Evolutionary conservation across 129 eudicot genomes (phyloP), one percentile per base, ranked within the genome.

Genomic region (Flaveria brownii): DNA sequence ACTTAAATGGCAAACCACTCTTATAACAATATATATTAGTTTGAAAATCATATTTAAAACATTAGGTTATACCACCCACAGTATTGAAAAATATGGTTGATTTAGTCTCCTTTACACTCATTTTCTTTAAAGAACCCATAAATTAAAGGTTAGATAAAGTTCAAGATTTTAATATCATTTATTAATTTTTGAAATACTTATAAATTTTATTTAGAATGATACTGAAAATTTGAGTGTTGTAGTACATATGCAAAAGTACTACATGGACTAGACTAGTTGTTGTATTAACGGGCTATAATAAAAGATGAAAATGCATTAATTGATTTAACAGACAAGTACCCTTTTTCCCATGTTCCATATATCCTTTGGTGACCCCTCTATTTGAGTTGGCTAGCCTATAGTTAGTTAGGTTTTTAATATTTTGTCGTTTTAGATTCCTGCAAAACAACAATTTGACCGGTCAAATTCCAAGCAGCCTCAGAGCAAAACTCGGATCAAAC

Each of bases 381-480:
- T 33, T 33, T 33, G 39, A 33, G 39, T 4, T 33, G 39, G 39
- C 39, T 33, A 33, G 39, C 39, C 39, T 33, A 33, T 33, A 33
- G 39, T 33, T 33, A 33, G 39, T 33, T 33, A 33, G 0, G 39
- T 33, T 33, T 33, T 33, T 33, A 33, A 33, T 33, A 33, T 33
- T 33, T 33, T 50, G 11, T 51, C 13, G 18, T 71, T 66, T 70
- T 87, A 88, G 97, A 70, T 87, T 85, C 81, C 74, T 91, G 89
- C 87, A 88, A 56, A 88, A 84, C 80, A 91, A 90, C 72, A 90
- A 92, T 85, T 77, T 92, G 68, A 83, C 86, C 0, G 98, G 98
- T 68, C 87, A 84, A 74, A 82, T 92, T 78, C 98, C 98, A 43
- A 76, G 77, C 64, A 74, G 71, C 74, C 87, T 90, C 65, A 15